Conservation (phyloP, 108 stramenopile genomes). For the Aurantiochytrium sp. region DNA sequence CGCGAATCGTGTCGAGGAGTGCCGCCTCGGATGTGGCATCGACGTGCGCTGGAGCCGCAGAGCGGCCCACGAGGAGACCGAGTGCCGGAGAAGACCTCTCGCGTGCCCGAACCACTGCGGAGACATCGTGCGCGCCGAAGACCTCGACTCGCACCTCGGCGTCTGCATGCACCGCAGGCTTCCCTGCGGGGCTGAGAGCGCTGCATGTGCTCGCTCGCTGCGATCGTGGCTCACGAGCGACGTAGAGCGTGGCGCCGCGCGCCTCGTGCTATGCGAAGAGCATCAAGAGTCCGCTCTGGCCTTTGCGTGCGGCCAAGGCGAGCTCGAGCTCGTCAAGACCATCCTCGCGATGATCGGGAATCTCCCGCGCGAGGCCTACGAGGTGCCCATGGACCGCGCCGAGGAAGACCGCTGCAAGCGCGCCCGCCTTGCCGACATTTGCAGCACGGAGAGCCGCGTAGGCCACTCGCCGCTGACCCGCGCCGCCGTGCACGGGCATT, state of each 20-base stretch:
- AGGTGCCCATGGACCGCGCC: not conserved
- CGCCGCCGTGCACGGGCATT: not conserved
- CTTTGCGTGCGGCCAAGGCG: not conserved
- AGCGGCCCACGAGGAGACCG: not conserved
- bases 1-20: not conserved
- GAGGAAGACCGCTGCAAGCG: not conserved
- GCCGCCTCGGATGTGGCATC: not conserved
- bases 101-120: slow-evolving; percentile 13
- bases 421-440: not conserved
- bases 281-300: not conserved
- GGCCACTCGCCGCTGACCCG: not conserved
- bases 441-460: not conserved
- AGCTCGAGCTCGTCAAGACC: not conserved
- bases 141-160: not conserved
- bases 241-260: not conserved
- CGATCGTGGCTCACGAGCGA: slow-evolving; percentile 6
- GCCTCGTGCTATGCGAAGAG: not conserved
- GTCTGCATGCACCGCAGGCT: not conserved
- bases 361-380: not conserved
- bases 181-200: not conserved
- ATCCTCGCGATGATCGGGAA: not conserved
- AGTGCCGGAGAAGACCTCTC: not conserved
- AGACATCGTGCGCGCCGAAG: not conserved
- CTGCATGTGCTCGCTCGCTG: not conserved
- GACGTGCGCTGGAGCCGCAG: not conserved